A percentile compares a stretch with the other conserved stretches of the same genome.
Conservation (phyloP, 257 asterid species). For the Verbena officinalis region DNA sequence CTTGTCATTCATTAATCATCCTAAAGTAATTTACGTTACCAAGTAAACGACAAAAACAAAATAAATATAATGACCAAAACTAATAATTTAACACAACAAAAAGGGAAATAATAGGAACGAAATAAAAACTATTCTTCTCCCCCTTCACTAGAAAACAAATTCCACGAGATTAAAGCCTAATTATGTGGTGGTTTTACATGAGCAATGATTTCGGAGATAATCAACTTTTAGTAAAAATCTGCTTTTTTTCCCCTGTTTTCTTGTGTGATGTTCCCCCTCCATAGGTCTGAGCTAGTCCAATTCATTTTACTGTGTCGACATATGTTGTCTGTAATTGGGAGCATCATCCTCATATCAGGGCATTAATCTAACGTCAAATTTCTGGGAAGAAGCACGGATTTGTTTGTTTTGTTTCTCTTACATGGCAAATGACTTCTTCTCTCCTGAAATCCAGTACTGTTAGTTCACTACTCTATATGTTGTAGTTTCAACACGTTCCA, state of each 20-base stretch:
- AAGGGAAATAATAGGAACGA: neutral
- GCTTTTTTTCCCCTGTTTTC: slow-evolving; percentile 41
- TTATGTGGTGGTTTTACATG: slow-evolving; percentile 34
- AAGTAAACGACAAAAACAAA: slow-evolving; percentile 28
- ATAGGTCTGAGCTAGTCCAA: slow-evolving; percentile 25
- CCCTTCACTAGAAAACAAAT: slow-evolving; percentile 12
- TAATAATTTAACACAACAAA: slow-evolving; percentile 15
- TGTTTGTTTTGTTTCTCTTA: neutral
- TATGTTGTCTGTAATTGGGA: slow-evolving; percentile 22
- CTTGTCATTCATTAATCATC: slow-evolving; percentile 26
- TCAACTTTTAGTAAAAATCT: slow-evolving; percentile 17
- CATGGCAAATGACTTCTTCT: neutral
- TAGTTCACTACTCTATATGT: neutral
- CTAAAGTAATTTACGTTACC: slow-evolving; percentile 42
- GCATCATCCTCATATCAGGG: slow-evolving; percentile 35
- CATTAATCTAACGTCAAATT: slow-evolving; percentile 11
- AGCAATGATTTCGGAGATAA: slow-evolving; percentile 35
- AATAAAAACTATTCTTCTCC: slow-evolving; percentile 28
- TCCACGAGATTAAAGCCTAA: slow-evolving; percentile 31
- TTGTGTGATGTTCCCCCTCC: slow-evolving; percentile 43
- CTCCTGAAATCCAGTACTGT: slow-evolving; percentile 3
- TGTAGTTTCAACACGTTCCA: neutral
- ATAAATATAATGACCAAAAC: slow-evolving; percentile 22
- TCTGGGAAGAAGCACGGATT: slow-evolving; percentile 19
- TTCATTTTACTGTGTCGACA: slow-evolving; percentile 22